Evolutionary conservation across 2,329 filamentous ascomycete species (phyloP), one percentile per base, ranked within the genome.

Genomic region (Plenodomus tracheiphilus): DNA sequence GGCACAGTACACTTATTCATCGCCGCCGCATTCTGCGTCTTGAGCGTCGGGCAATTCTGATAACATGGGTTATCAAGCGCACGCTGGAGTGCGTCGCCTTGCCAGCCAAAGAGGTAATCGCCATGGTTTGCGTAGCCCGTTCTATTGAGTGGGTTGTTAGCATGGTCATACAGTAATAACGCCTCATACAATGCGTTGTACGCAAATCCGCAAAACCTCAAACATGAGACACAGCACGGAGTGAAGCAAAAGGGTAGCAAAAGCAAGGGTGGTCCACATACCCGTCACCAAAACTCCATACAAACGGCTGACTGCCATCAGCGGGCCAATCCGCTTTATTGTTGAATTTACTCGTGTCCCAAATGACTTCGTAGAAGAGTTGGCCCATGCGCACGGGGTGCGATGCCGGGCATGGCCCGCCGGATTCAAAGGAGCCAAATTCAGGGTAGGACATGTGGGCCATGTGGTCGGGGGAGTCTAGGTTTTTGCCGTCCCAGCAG

Each of bases 31-130:
- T 72, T 61, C 69, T 79, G 77, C 44, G 71, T 72, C 44, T 74
- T 77, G 52, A 80, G 71, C n/a, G 68, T 68, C 17, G 75, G 62
- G 64, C 79, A 66, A 20, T 60, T 56, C 17, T 49, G 21, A 77
- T 72, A 65, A 42, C 57, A 65, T 4, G 60, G 60, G 55, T 70
- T 79, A 40, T 65, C 58, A 11, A 65, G 49, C 11, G 58, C 62
- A 21, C 62, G 74, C 63, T 81, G 78, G 28, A 80, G 73, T 4
- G 74, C 69, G 60, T 79, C 70, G 47, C 65, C 75, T 64, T 79
- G 71, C 78, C 78, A 80, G 46, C 78, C 78, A 59, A 81, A 81
- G 53, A 81, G 61, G 62, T 80, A 81, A 66, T 81, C 77, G 34
- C 77, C 78, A 62, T 80, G 77, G 15, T 77, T 78, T 3, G 75